phyloP scores from a whole-genome alignment of 2,329 filamentous ascomycete genomes.

The Aspergillus sp. region DNA sequence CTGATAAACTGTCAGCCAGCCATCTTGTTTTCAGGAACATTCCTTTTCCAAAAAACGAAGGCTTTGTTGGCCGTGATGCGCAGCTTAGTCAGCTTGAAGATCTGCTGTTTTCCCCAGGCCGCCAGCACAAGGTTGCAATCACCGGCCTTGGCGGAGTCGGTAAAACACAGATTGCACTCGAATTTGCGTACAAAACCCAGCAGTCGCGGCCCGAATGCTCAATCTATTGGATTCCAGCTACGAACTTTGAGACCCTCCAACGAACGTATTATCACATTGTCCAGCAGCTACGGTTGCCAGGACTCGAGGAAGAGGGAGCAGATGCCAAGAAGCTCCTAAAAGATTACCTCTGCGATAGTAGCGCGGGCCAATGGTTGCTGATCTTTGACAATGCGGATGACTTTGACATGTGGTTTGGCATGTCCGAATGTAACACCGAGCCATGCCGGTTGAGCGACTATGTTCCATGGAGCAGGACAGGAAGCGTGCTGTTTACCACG shows the following conservation, averaged over 20 bases:
- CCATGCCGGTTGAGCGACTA: slow-evolving; percentile 7
- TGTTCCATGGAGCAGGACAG: slow-evolving; percentile 27
- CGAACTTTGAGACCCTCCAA: slow-evolving; percentile 22
- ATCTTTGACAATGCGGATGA: slow-evolving; percentile 33
- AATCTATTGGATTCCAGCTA: slow-evolving; percentile 36
- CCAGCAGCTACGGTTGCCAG: slow-evolving; percentile 8
- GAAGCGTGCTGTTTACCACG: slow-evolving; percentile 33
- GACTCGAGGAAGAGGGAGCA: slow-evolving; percentile 12
- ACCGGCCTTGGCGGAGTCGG: slow-evolving; percentile 22
- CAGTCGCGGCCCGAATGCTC: slow-evolving; percentile 17
- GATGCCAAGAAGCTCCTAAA: slow-evolving; percentile 6
- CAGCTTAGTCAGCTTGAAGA: background rate
- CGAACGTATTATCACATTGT: slow-evolving; percentile 19
- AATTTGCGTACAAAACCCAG: slow-evolving; percentile 28
- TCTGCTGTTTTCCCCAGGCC: background rate
- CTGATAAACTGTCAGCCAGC: background rate
- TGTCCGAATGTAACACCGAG: background rate
- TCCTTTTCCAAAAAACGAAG: background rate
- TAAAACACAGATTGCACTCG: slow-evolving; percentile 34
- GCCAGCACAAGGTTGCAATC: slow-evolving; percentile 7
- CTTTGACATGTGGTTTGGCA: slow-evolving; percentile 22
- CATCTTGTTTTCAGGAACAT: background rate
- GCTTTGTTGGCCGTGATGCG: background rate
- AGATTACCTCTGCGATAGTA: no score
- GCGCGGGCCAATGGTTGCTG: slow-evolving; percentile 24